Evolutionary conservation across 768 basidiomycete species (phyloP).

Genomic region (Hortiboletus campestris): DNA sequence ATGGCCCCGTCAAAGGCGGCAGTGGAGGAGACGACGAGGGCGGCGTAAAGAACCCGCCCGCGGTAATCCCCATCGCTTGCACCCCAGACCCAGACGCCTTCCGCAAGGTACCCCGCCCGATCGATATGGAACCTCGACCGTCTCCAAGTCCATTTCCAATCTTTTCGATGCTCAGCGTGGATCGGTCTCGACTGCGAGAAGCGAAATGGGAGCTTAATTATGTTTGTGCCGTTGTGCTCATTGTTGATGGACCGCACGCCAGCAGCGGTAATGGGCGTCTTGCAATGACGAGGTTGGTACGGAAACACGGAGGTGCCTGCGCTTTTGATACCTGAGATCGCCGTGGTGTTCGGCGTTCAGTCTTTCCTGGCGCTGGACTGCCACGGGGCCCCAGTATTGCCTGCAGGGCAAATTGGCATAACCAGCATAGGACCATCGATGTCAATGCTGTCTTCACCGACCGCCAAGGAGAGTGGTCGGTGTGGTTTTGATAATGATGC

Average conservation of each 20-base stretch:
- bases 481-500: constrained; percentile 21
- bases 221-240: constrained; percentile 21
- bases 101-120: constrained; percentile 60
- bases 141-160: constrained; percentile 30
- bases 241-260: constrained; percentile 38
- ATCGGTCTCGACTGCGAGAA: constrained; percentile 46
- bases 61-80: constrained; percentile 72
- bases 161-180: constrained; percentile 65
- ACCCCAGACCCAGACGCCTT: constrained; percentile 73
- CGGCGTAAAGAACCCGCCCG: constrained; percentile 72
- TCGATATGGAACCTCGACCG: constrained; percentile 55
- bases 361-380: constrained; percentile 9
- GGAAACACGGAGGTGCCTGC: constrained; percentile 9
- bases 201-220: constrained; percentile 30
- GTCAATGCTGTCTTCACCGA: constrained; percentile 70
- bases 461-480: constrained; percentile 28
- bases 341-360: constrained; percentile 17
- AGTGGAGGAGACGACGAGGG: constrained; percentile 38
- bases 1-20: constrained; percentile 14
- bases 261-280: constrained; percentile 20
- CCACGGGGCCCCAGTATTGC: constrained; percentile 10
- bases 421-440: constrained; percentile 74
- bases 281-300: constrained; percentile 44
- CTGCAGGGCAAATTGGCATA: constrained; percentile 60
- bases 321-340: constrained; percentile 25